Evolutionary conservation across 73 alveolate genomes (phyloP).

Genomic region (Paramecium primaurelia): DNA sequence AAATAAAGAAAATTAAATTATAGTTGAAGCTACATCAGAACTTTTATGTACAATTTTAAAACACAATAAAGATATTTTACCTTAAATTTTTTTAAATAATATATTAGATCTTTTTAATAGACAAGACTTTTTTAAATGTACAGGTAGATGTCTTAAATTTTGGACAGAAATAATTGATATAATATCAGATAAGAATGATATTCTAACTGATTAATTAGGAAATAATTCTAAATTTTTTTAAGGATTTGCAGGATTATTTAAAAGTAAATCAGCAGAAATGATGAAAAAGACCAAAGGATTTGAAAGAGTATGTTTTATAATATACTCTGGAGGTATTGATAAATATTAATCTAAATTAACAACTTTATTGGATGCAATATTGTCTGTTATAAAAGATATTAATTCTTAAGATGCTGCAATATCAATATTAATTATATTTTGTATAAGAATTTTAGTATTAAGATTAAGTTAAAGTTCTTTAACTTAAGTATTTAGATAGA

Average conservation of each 20-base stretch:
- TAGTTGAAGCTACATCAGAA: slow-evolving; percentile 44
- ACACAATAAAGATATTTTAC: background rate
- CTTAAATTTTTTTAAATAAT: slow-evolving; percentile 4
- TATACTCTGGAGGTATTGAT: slow-evolving; percentile 58
- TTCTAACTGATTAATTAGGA: slow-evolving; percentile 30
- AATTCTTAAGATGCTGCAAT: background rate
- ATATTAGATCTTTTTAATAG: background rate
- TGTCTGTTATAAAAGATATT: slow-evolving; percentile 37
- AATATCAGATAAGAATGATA: slow-evolving; percentile 54
- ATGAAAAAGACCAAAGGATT: slow-evolving; percentile 36
- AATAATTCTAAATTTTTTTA: background rate
- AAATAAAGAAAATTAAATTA: background rate
- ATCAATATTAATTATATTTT: slow-evolving; percentile 31
- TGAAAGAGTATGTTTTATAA: slow-evolving; percentile 55
- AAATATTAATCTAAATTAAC: slow-evolving; percentile 41
- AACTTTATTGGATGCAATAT: slow-evolving; percentile 45
- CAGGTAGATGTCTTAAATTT: slow-evolving; percentile 22
- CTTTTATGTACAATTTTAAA: background rate
- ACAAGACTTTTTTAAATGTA: slow-evolving; percentile 51
- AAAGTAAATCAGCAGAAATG: slow-evolving; percentile 18
- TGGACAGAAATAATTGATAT: slow-evolving; percentile 57
- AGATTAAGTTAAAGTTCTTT: background rate
- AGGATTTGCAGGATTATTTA: background rate
- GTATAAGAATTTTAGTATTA: slow-evolving; percentile 41
- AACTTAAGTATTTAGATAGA: slow-evolving; percentile 27